These are phyloP conservation scores for Nasturtium officinale DNA, from an alignment of 345 rosid species.

Conservation along the genomic window DNA sequence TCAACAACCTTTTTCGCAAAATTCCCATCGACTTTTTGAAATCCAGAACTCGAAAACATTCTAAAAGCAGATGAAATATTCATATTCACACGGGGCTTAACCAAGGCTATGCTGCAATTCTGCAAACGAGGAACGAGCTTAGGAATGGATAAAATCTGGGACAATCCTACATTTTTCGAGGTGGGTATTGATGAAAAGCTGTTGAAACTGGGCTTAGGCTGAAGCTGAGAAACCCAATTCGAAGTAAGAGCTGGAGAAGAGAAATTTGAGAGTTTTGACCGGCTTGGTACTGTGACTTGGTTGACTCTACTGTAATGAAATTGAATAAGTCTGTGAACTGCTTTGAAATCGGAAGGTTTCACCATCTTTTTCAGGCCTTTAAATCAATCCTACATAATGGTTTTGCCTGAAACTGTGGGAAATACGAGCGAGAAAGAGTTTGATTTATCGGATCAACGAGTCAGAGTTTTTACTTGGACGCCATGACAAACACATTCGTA, in stretches of 20 bases:
- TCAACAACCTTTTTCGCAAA: constrained; percentile 55
- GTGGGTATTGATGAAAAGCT: constrained; percentile 42
- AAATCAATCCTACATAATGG: not conserved
- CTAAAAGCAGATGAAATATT: constrained; percentile 48
- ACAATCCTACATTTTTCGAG: constrained; percentile 41
- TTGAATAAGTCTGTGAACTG: constrained; percentile 48
- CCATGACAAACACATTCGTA: not conserved
- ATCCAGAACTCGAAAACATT: constrained; percentile 51
- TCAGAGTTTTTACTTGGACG: not conserved
- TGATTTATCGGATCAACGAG: not conserved
- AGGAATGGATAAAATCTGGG: constrained; percentile 41
- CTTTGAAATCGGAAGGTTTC: constrained; percentile 47
- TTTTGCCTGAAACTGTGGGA: not conserved
- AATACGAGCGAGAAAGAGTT: not conserved
- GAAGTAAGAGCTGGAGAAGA: constrained; percentile 35
- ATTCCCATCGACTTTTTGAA: constrained; percentile 44
- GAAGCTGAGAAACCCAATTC: constrained; percentile 34
- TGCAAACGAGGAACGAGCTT: constrained; percentile 15
- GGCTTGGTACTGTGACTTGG: constrained; percentile 3
- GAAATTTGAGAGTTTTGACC: constrained; percentile 35
- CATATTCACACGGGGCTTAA: constrained; percentile 30
- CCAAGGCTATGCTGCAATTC: constrained; percentile 16
- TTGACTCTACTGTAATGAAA: constrained; percentile 41
- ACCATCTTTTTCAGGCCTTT: constrained; percentile 40
- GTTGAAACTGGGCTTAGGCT: constrained; percentile 34